Base-by-base conservation (phyloP, 371 early-diverging fungal species). In the Chytridiales sp. region DNA sequence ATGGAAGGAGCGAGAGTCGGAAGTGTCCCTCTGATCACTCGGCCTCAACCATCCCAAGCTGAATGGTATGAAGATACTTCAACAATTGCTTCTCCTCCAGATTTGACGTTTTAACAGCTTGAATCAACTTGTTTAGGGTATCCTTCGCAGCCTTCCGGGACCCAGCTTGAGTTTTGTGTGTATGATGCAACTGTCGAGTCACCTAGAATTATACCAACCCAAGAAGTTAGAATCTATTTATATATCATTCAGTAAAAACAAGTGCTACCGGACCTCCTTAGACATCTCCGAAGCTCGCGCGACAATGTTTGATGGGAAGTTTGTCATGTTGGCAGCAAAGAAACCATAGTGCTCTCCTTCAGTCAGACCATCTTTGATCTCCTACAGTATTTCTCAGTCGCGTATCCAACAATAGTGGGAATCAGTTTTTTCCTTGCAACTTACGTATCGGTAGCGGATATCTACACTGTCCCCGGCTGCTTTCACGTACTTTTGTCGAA, bases 301-400 rank as follows among this genome's bases (percentile, higher is more conserved):
- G 22, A 26, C 26, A 3, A 51, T 9, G 4, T 31, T 22, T 15
- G 52, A 13, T 3, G 52, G 15, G 15, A 51, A 35, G 31, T 24
- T 9, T 17, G 17, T 17, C 38, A 38, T 8, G 38, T 38, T 31
- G 6, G 52, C 52, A 21, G 36, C 36, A 9, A 51, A 17, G 17
- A 51, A 5, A 4, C 52, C 52, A 27, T 35, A 51, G 4, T 35
- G 31, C n/a, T 13, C 4, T 4, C 36, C 52, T 35, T 15, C 36
- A 3, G 52, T 8, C 8, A 36, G 22, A 15, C 52, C 52, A 35
- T 51, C 36, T 36, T 51, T 51, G 6, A 51, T 38, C 13, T 17
- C 15, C 35, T 51, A 51, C 4, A 5, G 4, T 19, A 35, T 6
- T 51, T 38, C 11, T 38, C 38, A 8, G 38, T 38, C 8, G 38